These are phyloP conservation scores for Xerophyta viscosa DNA, from an alignment of 106 monocot species.

Conservation along the genomic window DNA sequence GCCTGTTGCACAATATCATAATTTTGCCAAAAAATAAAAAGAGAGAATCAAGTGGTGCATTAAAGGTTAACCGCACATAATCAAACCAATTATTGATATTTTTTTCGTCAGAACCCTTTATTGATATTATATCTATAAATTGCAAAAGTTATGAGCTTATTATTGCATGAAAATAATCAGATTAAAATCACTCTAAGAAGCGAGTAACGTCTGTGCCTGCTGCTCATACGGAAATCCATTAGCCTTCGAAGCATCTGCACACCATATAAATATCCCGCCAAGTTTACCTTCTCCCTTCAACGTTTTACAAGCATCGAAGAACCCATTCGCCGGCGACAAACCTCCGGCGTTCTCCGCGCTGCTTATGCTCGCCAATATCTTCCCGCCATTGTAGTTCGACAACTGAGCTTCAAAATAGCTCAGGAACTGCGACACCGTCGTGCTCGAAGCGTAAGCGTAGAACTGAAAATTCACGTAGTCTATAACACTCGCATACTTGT, in stretches of 20 bases:
- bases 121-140: no score
- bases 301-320: slow-evolving; percentile 15
- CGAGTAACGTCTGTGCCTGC: slow-evolving; percentile 10
- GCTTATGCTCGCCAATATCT: slow-evolving; percentile 19
- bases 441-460: slow-evolving; percentile 22
- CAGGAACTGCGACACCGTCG: slow-evolving; percentile 27
- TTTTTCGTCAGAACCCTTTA: no score
- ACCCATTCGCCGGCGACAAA: slow-evolving; percentile 13
- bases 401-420: slow-evolving; percentile 16
- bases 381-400: slow-evolving; percentile 27
- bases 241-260: slow-evolving; percentile 13
- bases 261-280: slow-evolving; percentile 20
- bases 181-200: no score
- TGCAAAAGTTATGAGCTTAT: no score
- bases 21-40: no score
- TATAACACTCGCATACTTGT: slow-evolving; percentile 17
- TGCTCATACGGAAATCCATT: slow-evolving; percentile 11
- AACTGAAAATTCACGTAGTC: slow-evolving; percentile 48
- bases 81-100: no score
- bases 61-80: no score
- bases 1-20: no score
- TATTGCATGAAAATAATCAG: no score
- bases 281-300: slow-evolving; percentile 15
- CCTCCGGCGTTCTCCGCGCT: slow-evolving; percentile 14
- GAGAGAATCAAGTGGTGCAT: no score